Conservation (phyloP, 148 eudicot species). For the Suaeda aralocaspica region DNA sequence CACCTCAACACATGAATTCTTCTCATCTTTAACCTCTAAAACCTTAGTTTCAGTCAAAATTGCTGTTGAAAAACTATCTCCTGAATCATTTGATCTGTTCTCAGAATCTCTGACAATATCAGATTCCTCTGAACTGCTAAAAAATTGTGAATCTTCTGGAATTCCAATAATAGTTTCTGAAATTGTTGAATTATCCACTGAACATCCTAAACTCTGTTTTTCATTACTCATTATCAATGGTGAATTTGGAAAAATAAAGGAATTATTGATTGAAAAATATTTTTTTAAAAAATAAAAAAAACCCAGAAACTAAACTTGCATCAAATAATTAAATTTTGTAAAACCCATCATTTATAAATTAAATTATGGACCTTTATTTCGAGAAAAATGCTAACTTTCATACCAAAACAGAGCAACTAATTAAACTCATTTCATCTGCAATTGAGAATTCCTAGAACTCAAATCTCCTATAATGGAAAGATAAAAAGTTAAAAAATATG, state of each 20-base stretch:
- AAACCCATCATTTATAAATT: neutral
- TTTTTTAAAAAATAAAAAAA: constrained; percentile 2
- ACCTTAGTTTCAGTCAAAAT: neutral
- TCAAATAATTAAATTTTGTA: neutral
- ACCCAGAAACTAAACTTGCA: neutral
- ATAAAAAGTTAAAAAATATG: neutral
- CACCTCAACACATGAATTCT: constrained; percentile 35
- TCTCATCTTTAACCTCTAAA: constrained; percentile 1
- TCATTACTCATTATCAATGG: constrained; percentile 15
- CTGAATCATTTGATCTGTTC: constrained; percentile 14
- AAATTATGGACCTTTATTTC: too few species aligned
- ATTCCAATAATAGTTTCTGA: constrained; percentile 12
- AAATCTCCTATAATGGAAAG: neutral
- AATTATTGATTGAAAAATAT: neutral
- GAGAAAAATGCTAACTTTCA: neutral
- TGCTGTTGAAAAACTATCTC: constrained; percentile 12
- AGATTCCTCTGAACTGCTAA: constrained; percentile 4
- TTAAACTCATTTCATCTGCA: too few species aligned
- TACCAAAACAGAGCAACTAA: constrained; percentile 1
- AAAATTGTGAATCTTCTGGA: constrained; percentile 13
- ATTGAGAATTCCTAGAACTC: neutral
- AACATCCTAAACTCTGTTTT: constrained; percentile 1
- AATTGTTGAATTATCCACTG: constrained; percentile 5
- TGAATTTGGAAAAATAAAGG: neutral
- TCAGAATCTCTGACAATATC: constrained; percentile 12